Evolutionary conservation across 225 moss, liverwort and hornwort species (phyloP), one percentile per base, ranked within the genome.

Genomic region (Antitrichia curtipendula): DNA sequence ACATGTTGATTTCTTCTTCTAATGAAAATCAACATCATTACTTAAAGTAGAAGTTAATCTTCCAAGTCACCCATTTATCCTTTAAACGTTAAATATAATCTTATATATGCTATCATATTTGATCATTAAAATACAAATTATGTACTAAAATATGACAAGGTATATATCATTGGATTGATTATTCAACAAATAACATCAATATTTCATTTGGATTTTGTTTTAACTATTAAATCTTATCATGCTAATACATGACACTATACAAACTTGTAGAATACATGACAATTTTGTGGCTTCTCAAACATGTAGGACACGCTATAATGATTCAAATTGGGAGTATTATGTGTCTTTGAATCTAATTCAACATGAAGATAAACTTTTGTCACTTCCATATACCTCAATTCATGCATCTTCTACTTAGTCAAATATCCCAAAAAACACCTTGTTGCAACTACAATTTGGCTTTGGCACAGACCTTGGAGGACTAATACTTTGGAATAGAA

Each of bases 381-480:
- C 4, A 47, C 29, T 72, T 29, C 0, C 0, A 0, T 45, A 12
- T 29, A 28, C 29, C 1, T 45, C 45, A 28, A 72, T 29, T 45
- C 4, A 72, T 47, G 2, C 2, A 45, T 6, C 11, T 72, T 29
- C 0, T 29, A 2, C 0, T 27, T 41, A 5, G 8, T 41, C 2
- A 15, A 27, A 25, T 40, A 69, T 8, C 13, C 20, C 1, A 11
- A 34, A 32, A 6, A 16, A 12, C 2, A n/a, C 66, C 66, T 5
- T 23, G 4, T 8, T 69, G 8, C 0, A 0, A 41, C 3, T 0
- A 70, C 0, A 15, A 0, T 41, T 70, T 0, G 0, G 0, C 1
- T 71, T 27, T 0, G 0, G 43, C 1, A 3, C 0, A 43, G 3
- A 25, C 69, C 15, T 40, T 22, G 3, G 27, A 71, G 3, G 5